Base-by-base conservation (phyloP, 108 stramenopile genomes). In the Fistulifera pelliculosa region DNA sequence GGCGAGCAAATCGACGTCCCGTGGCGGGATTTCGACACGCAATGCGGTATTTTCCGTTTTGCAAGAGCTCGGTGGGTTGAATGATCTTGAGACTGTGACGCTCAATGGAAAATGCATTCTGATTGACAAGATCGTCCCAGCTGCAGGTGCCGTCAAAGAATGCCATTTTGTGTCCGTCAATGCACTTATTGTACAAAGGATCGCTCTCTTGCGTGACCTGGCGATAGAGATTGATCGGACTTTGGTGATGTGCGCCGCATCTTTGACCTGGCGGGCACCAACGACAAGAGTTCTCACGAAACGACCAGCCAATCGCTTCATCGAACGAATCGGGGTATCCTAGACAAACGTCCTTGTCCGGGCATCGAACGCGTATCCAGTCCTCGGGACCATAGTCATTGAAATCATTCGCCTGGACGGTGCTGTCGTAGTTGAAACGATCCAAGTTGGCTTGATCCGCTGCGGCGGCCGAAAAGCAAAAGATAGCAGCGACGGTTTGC, bases 201-300 rank as follows among this genome's bases (percentile, higher is more conserved):
- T 23, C 21, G 4, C 43, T 17, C 1, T 6, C 13, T 23, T 61
- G 49, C 0, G 79, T 76, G 50, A 70, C 68, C 64, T 85, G 70
- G 38, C 80, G 68, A 51, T 67, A 54, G 54, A 85, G 67, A 44
- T 78, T 59, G 39, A 85, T 76, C 50, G 84, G 84, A 43, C 71
- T 78, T 52, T 74, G 68, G 11, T 45, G 66, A 50, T 66, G 65
- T 15, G 11, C 55, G 18, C 63, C 57, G 15, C 63, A 64, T 1
- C 10, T 15, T 3, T 49, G 41, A 14, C 18, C 24, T 19, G 64
- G 26, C 14, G 76, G 71, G 47, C 76, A 77, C 68, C 60, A 72
- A 39, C 38, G 39, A 27, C 76, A 77, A 0, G 56, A 27, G 50
- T 77, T 77, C 0, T 63, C 39, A 1, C 55, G 27, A 5, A 62